Evolutionary conservation across 2,329 filamentous ascomycete species (phyloP).

Genomic region (Parastagonospora nodorum): DNA sequence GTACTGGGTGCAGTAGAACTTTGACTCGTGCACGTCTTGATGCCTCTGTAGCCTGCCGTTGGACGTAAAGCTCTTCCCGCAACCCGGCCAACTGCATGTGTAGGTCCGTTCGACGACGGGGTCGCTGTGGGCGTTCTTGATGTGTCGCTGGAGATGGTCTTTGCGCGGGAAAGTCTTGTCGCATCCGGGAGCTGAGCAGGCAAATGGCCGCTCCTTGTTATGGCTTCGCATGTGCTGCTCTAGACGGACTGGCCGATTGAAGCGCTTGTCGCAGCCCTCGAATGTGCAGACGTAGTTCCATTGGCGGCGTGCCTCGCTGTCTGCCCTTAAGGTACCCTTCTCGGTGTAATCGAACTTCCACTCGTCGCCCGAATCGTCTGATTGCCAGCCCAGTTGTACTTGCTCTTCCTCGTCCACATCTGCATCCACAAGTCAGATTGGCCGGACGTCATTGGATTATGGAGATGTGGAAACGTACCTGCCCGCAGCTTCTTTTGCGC

Average conservation of each 20-base stretch:
- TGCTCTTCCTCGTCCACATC: conserved; percentile 11
- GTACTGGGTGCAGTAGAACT: conserved; percentile 74
- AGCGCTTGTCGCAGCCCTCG: conserved; percentile 77
- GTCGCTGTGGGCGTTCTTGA: conserved; percentile 76
- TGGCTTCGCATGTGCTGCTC: conserved; percentile 80
- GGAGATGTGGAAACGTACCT: conserved; percentile 16
- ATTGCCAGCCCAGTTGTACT: conserved; percentile 18
- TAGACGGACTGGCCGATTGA: conserved; percentile 83
- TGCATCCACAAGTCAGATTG: conserved; percentile 9
- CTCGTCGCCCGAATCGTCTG: conserved; percentile 30
- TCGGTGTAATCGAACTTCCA: conserved; percentile 34
- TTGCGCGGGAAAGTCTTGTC: conserved; percentile 84
- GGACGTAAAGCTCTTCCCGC: conserved; percentile 81
- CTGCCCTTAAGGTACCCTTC: conserved; percentile 31
- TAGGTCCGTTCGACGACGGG: conserved; percentile 65
- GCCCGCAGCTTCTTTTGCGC: conserved; percentile 33
- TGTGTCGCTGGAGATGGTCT: conserved; percentile 83
- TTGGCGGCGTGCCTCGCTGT: conserved; percentile 57
- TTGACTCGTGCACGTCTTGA: conserved; percentile 75
- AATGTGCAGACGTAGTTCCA: conserved; percentile 80
- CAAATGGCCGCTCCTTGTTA: conserved; percentile 80
- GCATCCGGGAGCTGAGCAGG: conserved; percentile 72
- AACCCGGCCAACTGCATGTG: conserved; percentile 72
- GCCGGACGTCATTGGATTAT: conserved; percentile 6
- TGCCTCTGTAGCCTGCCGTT: conserved; percentile 78